Evolutionary conservation across 345 rosid genomes (phyloP), one percentile per base, ranked within the genome.

Genomic region (Moricandia arvensis): DNA sequence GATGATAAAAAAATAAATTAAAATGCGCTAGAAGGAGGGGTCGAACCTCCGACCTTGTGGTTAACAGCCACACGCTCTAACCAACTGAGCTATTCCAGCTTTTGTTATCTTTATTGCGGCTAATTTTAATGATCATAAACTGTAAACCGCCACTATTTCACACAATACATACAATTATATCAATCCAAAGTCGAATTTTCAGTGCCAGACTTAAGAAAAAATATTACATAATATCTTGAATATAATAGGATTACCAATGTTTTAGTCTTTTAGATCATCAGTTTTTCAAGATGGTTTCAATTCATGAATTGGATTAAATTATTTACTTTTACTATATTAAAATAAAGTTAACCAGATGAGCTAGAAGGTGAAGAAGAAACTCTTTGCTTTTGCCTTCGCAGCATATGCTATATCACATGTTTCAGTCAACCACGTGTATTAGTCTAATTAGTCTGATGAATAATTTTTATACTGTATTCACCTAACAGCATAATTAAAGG

Each of bases 31-130:
- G 80, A 77, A 77, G 76, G 80, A 87, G 88, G 90, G 89, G 66
- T 86, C 76, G 90, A 92, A 92, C 90, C 92, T 87, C 86, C 90
- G 86, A 87, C 92, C 91, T 90, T 92, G 88, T 86, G 90, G 93
- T 88, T 89, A 88, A 85, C 87, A 85, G 89, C 92, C 87, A 87
- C 88, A 89, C 90, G 91, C 89, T 87, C 90, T 89, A 89, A 78
- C 93, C 97, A 84, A 77, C 90, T 88, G 94, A 92, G 88, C 90
- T 87, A 90, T 71, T 90, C 92, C 89, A 85, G 91, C 88, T 24
- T 66, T 0, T 33, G 35, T 0, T 5, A n/a, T 1, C 3, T 5
- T 1, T 2, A 45, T 1, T 43, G 16, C 51, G 51, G n/a, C 3
- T 37, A 0, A 41, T 10, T 0, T 11, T 41, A 37, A 8, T 10